These are phyloP conservation scores for Nemania bipapillata DNA, from an alignment of 2,329 filamentous ascomycete genomes.

Conservation along the genomic window DNA sequence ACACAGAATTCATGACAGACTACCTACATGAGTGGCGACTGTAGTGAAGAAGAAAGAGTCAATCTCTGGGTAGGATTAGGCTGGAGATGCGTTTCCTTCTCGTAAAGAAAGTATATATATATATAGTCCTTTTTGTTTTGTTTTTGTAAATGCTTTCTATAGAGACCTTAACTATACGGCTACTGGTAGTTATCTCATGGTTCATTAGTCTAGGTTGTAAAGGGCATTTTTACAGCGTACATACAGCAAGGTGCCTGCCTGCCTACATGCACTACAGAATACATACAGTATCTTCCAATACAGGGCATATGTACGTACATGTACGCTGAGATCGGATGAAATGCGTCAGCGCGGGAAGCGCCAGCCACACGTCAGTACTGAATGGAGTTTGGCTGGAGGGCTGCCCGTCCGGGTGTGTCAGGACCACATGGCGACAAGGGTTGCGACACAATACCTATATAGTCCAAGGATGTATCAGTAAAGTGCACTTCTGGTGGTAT, in stretches of 20 bases:
- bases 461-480: too few species aligned
- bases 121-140: too few species aligned
- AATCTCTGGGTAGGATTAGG: conserved; percentile 16
- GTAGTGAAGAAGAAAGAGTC: background rate
- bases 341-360: conserved; percentile 29
- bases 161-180: background rate
- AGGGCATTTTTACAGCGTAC: background rate
- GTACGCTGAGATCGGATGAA: conserved; percentile 13
- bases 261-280: background rate
- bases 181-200: too few species aligned
- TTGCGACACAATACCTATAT: too few species aligned
- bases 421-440: conserved; percentile 50
- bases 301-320: background rate
- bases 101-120: too few species aligned
- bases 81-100: background rate
- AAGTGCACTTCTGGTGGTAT: conserved; percentile 4
- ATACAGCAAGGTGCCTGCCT: background rate
- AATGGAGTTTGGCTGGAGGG: conserved; percentile 17
- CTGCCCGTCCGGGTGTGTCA: conserved; percentile 33
- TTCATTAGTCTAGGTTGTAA: conserved; percentile 10
- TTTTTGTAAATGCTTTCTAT: background rate
- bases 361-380: conserved; percentile 13
- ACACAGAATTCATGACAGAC: too few species aligned
- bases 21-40: background rate
- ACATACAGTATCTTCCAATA: too few species aligned